Evolutionary conservation across 805 yeast genomes (phyloP), one percentile per base, ranked within the genome.

Genomic region (Ascoidea asiatica): DNA sequence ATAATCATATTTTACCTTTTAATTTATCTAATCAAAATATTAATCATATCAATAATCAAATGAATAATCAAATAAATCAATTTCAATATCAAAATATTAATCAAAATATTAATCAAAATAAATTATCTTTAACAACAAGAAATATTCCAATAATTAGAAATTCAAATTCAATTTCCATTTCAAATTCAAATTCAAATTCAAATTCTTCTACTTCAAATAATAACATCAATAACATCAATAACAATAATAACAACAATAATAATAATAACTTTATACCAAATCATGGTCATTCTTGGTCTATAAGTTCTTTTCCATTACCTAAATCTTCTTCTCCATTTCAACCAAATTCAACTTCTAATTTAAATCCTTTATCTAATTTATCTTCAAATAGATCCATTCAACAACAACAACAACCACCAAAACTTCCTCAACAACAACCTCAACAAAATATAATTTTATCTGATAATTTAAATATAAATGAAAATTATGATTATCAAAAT

Each of bases 311-410:
- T 3, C 58, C 46, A 46, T 53, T 52, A 43, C 53, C 59, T 23
- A 57, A 62, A 23, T 59, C 61, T 17, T 45, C 55, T 15, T 54
- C 59, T 19, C 54, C 62, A 13, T 54, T 58, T 23, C 44, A 53
- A 41, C 56, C 59, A 4, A 56, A 53, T 46, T 55, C 59, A 8
- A 41, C 59, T 23, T 54, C 59, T 20, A 53, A 53, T 6, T 41
- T 59, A 11, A 8, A 8, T 15, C 15, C 15, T 29, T 11, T 11
- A 8, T 29, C 35, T 2, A 11, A 8, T 29, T 29, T 29, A 29
- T 29, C 60, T 59, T 39, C 62, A 56, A 43, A 54, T 47, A 46
- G 33, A 22, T 19, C 8, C 38, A 33, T 21, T 33, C 18, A 29
- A 40, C n/a, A 20, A 39, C 2, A 44, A 35, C 19, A 45, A 45